Conservation (phyloP, 2,329 filamentous ascomycete genomes). For the Fusarium abutilonis region DNA sequence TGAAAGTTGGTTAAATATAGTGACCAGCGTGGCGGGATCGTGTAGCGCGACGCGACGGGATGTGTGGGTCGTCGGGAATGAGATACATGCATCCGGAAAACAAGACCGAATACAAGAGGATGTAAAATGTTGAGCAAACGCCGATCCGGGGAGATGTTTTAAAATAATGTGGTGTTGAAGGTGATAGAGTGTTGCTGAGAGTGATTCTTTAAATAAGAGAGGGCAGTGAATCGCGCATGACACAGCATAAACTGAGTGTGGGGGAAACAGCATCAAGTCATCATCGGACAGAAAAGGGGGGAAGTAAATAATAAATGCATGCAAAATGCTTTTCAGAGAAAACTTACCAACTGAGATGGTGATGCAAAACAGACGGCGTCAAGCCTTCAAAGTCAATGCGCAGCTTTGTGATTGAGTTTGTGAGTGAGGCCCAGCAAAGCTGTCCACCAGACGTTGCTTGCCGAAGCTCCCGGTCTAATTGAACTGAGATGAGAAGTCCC, state of each 20-base stretch:
- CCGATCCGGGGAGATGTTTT: conserved; percentile 14
- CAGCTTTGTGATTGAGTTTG: conserved; percentile 12
- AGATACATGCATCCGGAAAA: conserved; percentile 44
- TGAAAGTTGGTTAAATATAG: conserved; percentile 27
- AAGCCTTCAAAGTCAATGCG: conserved; percentile 25
- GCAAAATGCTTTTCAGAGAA: conserved; percentile 8
- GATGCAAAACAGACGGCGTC: conserved; percentile 23
- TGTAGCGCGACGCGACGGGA: conserved; percentile 46
- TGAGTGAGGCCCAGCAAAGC: conserved; percentile 11
- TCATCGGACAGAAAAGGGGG: conserved; percentile 24
- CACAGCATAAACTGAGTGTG: conserved; percentile 33
- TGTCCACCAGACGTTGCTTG: conserved; percentile 30
- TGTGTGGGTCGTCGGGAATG: conserved; percentile 36
- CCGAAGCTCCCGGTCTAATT: conserved; percentile 33
- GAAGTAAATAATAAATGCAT: conserved; percentile 3
- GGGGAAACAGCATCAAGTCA: conserved; percentile 25
- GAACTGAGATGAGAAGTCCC: conserved; percentile 28
- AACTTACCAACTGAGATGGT: conserved; percentile 38
- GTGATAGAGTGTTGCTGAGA: conserved; percentile 5
- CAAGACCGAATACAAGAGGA: conserved; percentile 4
- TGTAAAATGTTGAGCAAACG: conserved; percentile 15
- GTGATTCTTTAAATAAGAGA: conserved; percentile 22
- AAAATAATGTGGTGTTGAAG: not conserved
- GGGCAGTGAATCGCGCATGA: conserved; percentile 23
- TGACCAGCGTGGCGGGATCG: conserved; percentile 40